Evolutionary conservation across 2,329 filamentous ascomycete species (phyloP), one percentile per base, ranked within the genome.

Genomic region (Whalleya microplaca): DNA sequence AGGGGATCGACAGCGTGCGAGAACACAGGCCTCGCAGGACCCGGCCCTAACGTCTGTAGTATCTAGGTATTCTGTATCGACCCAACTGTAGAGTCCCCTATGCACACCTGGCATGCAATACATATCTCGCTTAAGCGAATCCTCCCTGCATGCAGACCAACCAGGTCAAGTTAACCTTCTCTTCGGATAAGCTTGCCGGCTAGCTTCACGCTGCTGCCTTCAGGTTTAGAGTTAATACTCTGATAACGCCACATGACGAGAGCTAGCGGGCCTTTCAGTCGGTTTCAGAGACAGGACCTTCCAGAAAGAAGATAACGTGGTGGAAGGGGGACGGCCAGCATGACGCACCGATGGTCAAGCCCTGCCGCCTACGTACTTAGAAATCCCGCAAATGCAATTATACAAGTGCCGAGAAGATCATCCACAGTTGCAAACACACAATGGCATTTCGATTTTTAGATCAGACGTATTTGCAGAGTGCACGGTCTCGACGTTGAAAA

Each of bases 361-460:
- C 56, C 58, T 45, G 40, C 46, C 45, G 57, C 55, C 54, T n/a
- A n/a, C n/a, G n/a, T 53, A 37, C 45, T 56, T 59, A 40, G 37
- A 50, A 43, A 41, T 10, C 23, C 41, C 37, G 23, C 49, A 29
- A 29, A 29, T 29, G 27, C 27, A 29, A 29, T 29, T 29, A 29
- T 29, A 12, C 27, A 12, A 29, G 27, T 29, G 32, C 32, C 32
- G 32, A 16, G 5, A 14, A 12, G 32, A 37, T 37, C 14, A 37
- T 37, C 32, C 32, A 37, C 5, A 37, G n/a, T n/a, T n/a, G n/a
- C n/a, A n/a, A n/a, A n/a, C n/a, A n/a, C n/a, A n/a, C n/a, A n/a
- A n/a, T n/a, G n/a, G n/a, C n/a, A n/a, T n/a, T n/a, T n/a, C n/a
- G n/a, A n/a, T n/a, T n/a, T n/a, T n/a, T 37, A 37, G 32, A 37